Percentiles rank a stretch among this genome's conserved stretches.
Conservation (phyloP, 108 stramenopile species). For the Aurantiochytrium sp. region DNA sequence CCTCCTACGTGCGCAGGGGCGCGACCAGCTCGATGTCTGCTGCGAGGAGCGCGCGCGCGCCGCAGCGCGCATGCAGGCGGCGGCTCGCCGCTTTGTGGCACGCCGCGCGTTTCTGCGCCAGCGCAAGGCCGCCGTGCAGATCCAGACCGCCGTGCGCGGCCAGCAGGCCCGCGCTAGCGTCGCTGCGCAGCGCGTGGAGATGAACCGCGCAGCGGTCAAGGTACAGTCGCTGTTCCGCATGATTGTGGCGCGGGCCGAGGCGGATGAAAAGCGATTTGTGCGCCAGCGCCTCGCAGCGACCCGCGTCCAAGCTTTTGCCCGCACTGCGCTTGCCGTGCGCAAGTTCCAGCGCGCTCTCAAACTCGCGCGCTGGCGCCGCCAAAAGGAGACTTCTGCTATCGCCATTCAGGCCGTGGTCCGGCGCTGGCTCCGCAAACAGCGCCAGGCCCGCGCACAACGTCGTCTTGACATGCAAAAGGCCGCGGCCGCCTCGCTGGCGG, state of each 20-base stretch:
- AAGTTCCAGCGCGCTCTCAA: background rate
- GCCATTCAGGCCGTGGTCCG: background rate
- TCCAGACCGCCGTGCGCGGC: background rate
- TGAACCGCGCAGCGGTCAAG: background rate
- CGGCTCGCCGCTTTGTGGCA: background rate
- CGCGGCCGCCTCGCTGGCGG: background rate
- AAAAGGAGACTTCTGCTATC: background rate
- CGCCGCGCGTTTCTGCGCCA: background rate
- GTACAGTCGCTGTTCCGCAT: background rate
- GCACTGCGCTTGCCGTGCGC: background rate
- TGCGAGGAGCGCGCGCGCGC: background rate
- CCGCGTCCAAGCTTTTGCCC: background rate
- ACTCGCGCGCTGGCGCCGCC: background rate
- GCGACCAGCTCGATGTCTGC: background rate
- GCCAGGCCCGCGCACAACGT: background rate
- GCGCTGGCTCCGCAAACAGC: background rate
- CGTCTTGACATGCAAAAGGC: background rate
- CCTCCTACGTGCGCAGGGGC: background rate
- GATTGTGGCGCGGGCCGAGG: background rate
- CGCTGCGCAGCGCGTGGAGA: background rate
- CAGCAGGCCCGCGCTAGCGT: background rate
- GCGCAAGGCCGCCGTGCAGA: background rate
- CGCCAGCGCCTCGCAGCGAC: too few relatives aligned
- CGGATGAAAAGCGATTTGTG: too few relatives aligned
- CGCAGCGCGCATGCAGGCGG: background rate